Evolutionary conservation across 1,284 basidiomycete genomes (phyloP).

Genomic region (Cutaneotrichosporon mucoides): DNA sequence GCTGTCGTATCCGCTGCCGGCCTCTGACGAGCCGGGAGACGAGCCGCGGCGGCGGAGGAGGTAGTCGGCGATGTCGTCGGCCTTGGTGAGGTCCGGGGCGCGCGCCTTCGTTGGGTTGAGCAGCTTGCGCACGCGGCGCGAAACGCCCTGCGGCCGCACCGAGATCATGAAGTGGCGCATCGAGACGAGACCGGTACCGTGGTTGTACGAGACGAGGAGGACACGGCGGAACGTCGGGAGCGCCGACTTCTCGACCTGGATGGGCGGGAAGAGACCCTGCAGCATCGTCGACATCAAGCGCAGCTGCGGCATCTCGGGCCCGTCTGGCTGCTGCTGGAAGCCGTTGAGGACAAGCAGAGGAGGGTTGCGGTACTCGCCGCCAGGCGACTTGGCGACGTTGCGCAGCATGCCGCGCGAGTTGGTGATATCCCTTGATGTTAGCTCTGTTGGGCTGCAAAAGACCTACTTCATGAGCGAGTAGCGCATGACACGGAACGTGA

Average conservation of each 20-base stretch:
- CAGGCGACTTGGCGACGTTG: conserved; percentile 47
- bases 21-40: conserved; percentile 50
- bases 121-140: conserved; percentile 82
- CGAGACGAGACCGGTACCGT: conserved; percentile 80
- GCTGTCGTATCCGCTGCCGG: conserved; percentile 66
- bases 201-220: conserved; percentile 88
- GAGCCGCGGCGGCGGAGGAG: conserved; percentile 61
- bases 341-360: conserved; percentile 52
- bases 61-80: conserved; percentile 94
- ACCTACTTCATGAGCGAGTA: conserved; percentile 76
- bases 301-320: conserved; percentile 48
- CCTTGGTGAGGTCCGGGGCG: conserved; percentile 69
- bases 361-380: conserved; percentile 49
- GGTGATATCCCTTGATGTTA: conserved; percentile 16
- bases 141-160: conserved; percentile 90
- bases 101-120: conserved; percentile 54
- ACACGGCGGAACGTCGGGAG: conserved; percentile 84
- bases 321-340: conserved; percentile 51
- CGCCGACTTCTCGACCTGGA: conserved; percentile 62
- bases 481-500: conserved; percentile 87
- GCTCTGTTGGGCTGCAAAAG: neutral
- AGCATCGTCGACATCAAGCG: conserved; percentile 55
- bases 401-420: conserved; percentile 23
- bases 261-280: conserved; percentile 55
- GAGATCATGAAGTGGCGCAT: conserved; percentile 94